phyloP scores from a whole-genome alignment of 768 basidiomycete species.

The Chlorophyllum brunneum region DNA sequence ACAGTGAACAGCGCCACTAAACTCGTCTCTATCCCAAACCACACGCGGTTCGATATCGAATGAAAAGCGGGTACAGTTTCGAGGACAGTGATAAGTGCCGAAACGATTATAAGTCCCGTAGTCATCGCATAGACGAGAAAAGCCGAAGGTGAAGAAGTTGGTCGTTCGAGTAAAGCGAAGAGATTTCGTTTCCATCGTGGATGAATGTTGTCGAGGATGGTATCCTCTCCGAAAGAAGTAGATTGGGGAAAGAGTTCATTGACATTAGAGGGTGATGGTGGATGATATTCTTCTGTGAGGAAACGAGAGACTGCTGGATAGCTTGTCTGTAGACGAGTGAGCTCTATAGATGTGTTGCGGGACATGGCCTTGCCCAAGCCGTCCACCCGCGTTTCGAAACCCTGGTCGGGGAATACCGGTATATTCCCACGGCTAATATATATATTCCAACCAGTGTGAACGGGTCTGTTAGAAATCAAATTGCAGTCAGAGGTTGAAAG shows the following conservation, averaged over 20 bases:
- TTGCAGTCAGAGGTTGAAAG: no score
- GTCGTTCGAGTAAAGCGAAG: conserved; percentile 74
- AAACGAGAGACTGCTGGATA: conserved; percentile 22
- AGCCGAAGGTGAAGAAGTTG: conserved; percentile 70
- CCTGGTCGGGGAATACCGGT: not conserved
- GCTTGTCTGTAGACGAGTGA: conserved; percentile 4
- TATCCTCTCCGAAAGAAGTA: conserved; percentile 31
- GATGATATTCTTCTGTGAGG: conserved; percentile 37
- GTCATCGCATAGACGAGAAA: conserved; percentile 71
- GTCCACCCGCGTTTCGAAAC: not conserved
- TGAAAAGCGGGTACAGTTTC: conserved; percentile 81
- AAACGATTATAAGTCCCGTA: conserved; percentile 69
- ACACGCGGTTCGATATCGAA: conserved; percentile 59
- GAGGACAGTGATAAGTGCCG: conserved; percentile 71
- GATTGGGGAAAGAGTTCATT: conserved; percentile 37
- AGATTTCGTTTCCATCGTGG: conserved; percentile 62
- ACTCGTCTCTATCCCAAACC: conserved; percentile 87
- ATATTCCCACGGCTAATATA: conserved; percentile 7
- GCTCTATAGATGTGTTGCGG: conserved; percentile 10
- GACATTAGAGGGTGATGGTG: conserved; percentile 28
- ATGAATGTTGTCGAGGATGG: conserved; percentile 30
- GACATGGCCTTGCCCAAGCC: not conserved
- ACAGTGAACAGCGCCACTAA: conserved; percentile 83
- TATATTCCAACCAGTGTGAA: no score
- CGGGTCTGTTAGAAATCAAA: no score